Base-by-base conservation (phyloP, 1,284 basidiomycete genomes). In the Heterobasidion annosum region DNA sequence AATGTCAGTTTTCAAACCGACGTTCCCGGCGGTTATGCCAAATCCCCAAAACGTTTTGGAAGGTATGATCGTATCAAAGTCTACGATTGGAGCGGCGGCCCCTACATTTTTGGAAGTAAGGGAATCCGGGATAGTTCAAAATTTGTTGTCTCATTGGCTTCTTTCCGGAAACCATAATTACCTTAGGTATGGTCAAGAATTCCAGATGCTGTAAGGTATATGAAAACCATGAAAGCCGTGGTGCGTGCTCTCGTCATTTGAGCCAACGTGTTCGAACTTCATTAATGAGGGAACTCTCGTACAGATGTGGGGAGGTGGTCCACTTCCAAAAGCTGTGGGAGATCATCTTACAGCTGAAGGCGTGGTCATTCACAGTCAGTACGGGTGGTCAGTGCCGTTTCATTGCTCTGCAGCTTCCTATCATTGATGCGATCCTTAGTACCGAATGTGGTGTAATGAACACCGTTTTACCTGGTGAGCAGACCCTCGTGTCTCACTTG, bases 281-380 rank as follows among this genome's bases (percentile, higher is more conserved):
- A 12, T 43, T 32, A 45, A 34, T 19, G n/a, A 25, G 9, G 19
- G n/a, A n/a, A 25, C 48, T 6, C n/a, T 34, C 35, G 52, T 37
- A n/a, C 53, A 69, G 68, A 56, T 66, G 51, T 69, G 63, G 55
- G 67, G 64, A 2, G 68, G 68, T 12, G 67, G 64, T 0, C 64
- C 67, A 2, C 54, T 70, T 37, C 57, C 61, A 16, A 64, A 66
- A 56, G 58, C 61, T 18, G 63, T 63, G 33, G 68, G 67, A 3
- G 66, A 68, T 47, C 40, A 50, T 13, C 56, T 70, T 16, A 53
- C 59, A 19, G 55, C 52, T 0, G 51, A 62, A 40, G 66, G 64
- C 9, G 51, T 69, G n/a, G 57, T 57, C n/a, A 48, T 69, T 16
- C 57, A 64, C 15, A 55, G 61, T 15, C 55, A 62, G 25, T 69